Evolutionary conservation across 495 filamentous ascomycete genomes (phyloP), one percentile per base, ranked within the genome.

Genomic region (Penicillium chermesinum): DNA sequence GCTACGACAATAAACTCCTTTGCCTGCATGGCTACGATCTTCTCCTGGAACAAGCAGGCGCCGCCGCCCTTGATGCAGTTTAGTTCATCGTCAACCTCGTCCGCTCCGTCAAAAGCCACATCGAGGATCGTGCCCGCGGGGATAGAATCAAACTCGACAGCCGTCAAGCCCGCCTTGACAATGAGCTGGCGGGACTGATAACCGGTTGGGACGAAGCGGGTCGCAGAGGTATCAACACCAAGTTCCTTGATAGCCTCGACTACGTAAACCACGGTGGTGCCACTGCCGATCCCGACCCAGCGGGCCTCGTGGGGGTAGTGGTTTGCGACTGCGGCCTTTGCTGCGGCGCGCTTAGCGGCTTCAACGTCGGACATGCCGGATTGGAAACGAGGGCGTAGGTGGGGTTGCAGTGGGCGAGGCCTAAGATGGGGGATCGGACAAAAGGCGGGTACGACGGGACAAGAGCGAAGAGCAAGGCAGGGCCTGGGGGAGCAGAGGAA

Each of bases 1-100:
- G 94, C 93, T 44, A 97, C 94, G 59, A 88, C 93, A 45, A 98
- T 80, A 61, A 98, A 96, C 57, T 90, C 86, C 71, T 81, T 85
- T 1, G 91, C 86, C 46, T 82, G 78, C 25, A 86, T 79, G 2
- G 91, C 91, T 12, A 98, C 91, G 17, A 98, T 73, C 73, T 98
- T 98, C 74, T 98, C 93, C 70, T 97, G 94, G 76, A 95, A 96
- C 49, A 96, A 70, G 67, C 94, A 98, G 20, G 90, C 93, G 37
- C 93, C 93, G 13, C 93, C 93, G 38, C 93, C 93, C 72, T 98
- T 98, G 70, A 98, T 96, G 61, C 89, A 88, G 69, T 97, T 98
- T 43, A 98, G 67, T 33, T 90, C 87, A 17, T 88, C 87, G 65
- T 98, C 93, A 20, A 98, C 89, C 73, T 98, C 93, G 64, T 98